Base-by-base conservation (phyloP, 1,284 basidiomycete genomes). In the Rhizoctonia solani region DNA sequence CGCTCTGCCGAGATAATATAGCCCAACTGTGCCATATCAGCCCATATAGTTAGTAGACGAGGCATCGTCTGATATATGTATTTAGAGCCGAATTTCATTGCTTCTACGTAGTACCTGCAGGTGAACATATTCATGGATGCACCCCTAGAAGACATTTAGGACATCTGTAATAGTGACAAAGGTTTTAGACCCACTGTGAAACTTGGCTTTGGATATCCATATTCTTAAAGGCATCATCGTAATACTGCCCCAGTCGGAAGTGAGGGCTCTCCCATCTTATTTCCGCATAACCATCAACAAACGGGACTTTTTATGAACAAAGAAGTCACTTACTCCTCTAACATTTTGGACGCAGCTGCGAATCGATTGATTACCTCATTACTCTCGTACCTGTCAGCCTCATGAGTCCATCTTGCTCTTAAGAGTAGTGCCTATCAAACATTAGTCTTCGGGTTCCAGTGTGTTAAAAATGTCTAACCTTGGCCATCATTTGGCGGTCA, bases 31-130 rank as follows among this genome's bases (percentile, higher is more conserved):
- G 91, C 95, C 69, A 92, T 79, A 74, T 98, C 95, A 56, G 99
- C 81, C 95, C 96, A 99, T 47, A 99, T 85, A 0, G 95, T 99
- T 13, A 99, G 83, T 70, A 98, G 83, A 39, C 97, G 87, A 0
- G 97, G 96, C 73, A 99, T 86, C 0, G 94, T 95, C 75, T 98
- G 95, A 76, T 96, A 99, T 54, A 98, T 91, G 77, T 91, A 98
- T 80, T 99, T 99, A 50, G 95, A 94, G 11, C 97, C 97, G 72
- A 84, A 80, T 72, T 82, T 81, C 65, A 96, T 87, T 0, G 95
- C 91, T 70, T 84, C 86, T 3, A 85, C 81, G 73, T 90, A 98
- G 71, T 71, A 71, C 59, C 74, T 74, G 66, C 70, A 72, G 21
- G 68, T 69, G 52, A 52, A 55, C 52, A 44, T 41, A 55, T 49